Evolutionary conservation across 1,284 basidiomycete genomes (phyloP).

Genomic region (Marasmius fiardii): DNA sequence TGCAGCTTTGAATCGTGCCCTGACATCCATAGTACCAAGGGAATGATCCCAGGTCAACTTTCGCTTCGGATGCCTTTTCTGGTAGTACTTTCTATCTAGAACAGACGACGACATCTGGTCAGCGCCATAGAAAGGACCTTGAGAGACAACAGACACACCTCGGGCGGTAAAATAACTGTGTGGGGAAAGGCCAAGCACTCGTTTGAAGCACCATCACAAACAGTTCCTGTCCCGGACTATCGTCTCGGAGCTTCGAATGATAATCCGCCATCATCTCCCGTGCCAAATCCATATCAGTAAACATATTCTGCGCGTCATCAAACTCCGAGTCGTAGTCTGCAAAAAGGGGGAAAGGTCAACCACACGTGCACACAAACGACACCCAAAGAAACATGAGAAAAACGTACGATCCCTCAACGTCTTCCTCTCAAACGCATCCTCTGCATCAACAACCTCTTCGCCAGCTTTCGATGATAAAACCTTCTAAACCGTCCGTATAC

Average conservation of each 20-base stretch:
- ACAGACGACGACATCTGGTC: background rate
- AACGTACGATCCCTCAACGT: constrained; percentile 81
- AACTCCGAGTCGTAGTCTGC: constrained; percentile 87
- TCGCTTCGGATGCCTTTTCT: constrained; percentile 67
- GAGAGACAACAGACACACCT: constrained; percentile 36
- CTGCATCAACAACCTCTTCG: constrained; percentile 84
- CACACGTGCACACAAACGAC: too few species aligned
- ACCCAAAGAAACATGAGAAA: background rate
- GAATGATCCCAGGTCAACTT: constrained; percentile 82
- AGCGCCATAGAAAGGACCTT: background rate
- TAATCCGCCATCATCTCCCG: constrained; percentile 65
- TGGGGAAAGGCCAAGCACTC: constrained; percentile 73
- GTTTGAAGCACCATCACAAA: constrained; percentile 72
- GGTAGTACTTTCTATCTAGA: constrained; percentile 68
- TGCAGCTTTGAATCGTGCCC: constrained; percentile 65
- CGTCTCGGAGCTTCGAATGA: constrained; percentile 32
- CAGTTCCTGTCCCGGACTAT: constrained; percentile 33
- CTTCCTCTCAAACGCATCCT: constrained; percentile 87
- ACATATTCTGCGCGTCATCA: constrained; percentile 87
- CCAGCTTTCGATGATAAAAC: constrained; percentile 89
- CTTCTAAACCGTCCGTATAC: constrained; percentile 89
- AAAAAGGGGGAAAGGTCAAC: background rate
- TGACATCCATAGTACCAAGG: constrained; percentile 75
- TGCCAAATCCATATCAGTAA: constrained; percentile 79
- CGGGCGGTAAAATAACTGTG: constrained; percentile 48